These are phyloP conservation scores for Neopestalotiopsis sp. DNA, from an alignment of 2,329 filamentous ascomycete genomes.

Conservation along the genomic window DNA sequence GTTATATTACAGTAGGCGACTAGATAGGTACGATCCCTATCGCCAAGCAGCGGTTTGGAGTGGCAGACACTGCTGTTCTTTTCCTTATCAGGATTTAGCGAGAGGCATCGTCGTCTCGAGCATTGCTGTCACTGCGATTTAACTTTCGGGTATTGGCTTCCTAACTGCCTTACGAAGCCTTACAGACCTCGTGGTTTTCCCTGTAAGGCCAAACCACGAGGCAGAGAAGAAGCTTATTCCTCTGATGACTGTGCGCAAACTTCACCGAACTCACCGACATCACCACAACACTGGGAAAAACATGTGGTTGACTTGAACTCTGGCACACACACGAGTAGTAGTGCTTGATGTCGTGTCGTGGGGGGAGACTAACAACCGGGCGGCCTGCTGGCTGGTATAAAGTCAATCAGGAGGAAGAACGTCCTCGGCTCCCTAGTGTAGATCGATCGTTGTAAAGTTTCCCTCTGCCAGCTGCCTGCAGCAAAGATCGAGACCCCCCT, in stretches of 20 bases:
- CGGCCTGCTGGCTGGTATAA: background rate
- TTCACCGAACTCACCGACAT: no score
- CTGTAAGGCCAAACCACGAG: no score
- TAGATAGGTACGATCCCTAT: background rate
- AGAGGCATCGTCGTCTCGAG: no score
- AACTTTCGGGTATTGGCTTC: no score
- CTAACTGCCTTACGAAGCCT: no score
- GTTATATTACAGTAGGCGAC: background rate
- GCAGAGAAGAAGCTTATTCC: no score
- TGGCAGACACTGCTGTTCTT: background rate
- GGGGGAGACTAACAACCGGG: background rate
- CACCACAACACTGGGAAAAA: no score
- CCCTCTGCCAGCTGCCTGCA: background rate
- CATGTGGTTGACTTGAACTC: background rate
- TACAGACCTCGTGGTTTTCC: no score
- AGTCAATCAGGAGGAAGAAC: background rate
- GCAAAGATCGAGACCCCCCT: background rate
- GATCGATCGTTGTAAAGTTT: background rate
- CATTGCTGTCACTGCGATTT: no score
- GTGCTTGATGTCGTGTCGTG: background rate
- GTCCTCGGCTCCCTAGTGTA: background rate
- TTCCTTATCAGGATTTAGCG: background rate
- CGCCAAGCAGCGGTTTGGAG: background rate
- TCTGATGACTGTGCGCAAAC: no score
- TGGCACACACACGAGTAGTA: background rate